phyloP scores from a whole-genome alignment of 139 green algal species.

The Chlorella sp. region DNA sequence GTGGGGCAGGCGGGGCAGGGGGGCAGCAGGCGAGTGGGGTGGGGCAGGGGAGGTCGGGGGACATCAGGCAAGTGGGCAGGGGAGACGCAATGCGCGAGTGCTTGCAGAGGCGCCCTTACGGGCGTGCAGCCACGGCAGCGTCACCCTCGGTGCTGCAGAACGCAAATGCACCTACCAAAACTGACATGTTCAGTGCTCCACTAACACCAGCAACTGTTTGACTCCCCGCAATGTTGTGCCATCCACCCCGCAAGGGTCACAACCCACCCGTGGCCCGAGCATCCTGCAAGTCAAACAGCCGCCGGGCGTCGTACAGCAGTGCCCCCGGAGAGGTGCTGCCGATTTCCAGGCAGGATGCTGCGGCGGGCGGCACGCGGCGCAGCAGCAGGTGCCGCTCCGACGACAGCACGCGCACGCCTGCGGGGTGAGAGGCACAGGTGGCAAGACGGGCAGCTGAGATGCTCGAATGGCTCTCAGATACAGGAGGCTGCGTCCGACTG shows the following conservation, averaged over 20 bases:
- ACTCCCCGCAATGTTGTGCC: too few relatives aligned
- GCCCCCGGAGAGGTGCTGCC: conserved; percentile 55
- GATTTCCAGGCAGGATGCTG: conserved; percentile 45
- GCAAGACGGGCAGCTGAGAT: background rate
- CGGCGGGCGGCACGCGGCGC: conserved; percentile 61
- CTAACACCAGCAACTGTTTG: too few relatives aligned
- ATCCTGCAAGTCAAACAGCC: conserved; percentile 76
- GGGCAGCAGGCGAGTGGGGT: background rate
- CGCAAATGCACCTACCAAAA: too few relatives aligned
- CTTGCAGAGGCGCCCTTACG: too few relatives aligned
- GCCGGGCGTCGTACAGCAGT: conserved; percentile 81
- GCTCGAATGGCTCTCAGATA: too few relatives aligned
- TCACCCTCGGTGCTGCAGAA: too few relatives aligned
- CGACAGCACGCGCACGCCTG: conserved; percentile 79
- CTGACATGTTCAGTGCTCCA: too few relatives aligned
- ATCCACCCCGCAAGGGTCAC: too few relatives aligned
- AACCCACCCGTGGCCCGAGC: conserved; percentile 27
- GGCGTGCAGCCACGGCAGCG: too few relatives aligned
- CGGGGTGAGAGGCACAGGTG: conserved; percentile 44
- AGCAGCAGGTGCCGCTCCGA: conserved; percentile 61
- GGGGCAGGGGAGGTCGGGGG: background rate
- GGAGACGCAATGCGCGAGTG: too few relatives aligned
- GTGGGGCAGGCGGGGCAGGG: background rate
- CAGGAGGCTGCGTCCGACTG: too few relatives aligned
- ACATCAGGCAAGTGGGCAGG: too few relatives aligned